Percentiles rank a stretch among this genome's conserved stretches.
These are phyloP conservation scores for Leptodontidium sp. DNA, from an alignment of 2,329 filamentous ascomycete species.

Conservation along the genomic window DNA sequence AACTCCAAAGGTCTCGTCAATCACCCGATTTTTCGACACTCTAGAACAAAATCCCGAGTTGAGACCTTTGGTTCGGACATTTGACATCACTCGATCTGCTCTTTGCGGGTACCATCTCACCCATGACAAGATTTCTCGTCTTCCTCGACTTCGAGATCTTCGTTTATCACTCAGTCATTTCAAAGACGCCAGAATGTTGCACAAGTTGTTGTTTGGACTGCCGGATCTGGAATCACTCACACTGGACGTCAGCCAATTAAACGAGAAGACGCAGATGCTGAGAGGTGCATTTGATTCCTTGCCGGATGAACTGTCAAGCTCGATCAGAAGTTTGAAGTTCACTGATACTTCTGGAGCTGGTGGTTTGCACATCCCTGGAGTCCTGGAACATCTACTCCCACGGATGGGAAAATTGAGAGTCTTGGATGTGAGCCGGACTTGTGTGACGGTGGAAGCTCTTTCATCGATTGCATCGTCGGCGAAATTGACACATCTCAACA, in stretches of 20 bases:
- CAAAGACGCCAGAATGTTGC: conserved; percentile 5
- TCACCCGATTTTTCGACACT: not conserved
- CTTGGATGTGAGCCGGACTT: conserved; percentile 21
- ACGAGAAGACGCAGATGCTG: conserved; percentile 14
- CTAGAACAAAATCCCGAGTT: conserved; percentile 2
- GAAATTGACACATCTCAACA: conserved; percentile 20
- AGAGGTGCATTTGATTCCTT: conserved; percentile 10
- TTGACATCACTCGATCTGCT: conserved; percentile 13
- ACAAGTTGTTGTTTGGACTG: conserved; percentile 1
- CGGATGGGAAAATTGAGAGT: conserved; percentile 20
- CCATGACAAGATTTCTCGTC: not conserved
- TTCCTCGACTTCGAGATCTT: conserved; percentile 15
- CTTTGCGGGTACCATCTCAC: not conserved
- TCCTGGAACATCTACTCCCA: conserved; percentile 17
- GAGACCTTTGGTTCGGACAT: conserved; percentile 2
- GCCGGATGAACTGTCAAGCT: not conserved
- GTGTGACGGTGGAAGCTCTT: conserved; percentile 5
- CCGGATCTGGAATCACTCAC: conserved; percentile 5
- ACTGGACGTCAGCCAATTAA: not conserved
- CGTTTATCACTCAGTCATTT: conserved; percentile 9
- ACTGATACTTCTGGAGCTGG: conserved; percentile 3
- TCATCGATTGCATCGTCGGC: conserved; percentile 17
- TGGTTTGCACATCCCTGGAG: conserved; percentile 10
- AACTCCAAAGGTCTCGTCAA: conserved; percentile 1
- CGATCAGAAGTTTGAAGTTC: conserved; percentile 15